Evolutionary conservation across 768 basidiomycete genomes (phyloP).

Genomic region (Candolleomyces eurysporus): DNA sequence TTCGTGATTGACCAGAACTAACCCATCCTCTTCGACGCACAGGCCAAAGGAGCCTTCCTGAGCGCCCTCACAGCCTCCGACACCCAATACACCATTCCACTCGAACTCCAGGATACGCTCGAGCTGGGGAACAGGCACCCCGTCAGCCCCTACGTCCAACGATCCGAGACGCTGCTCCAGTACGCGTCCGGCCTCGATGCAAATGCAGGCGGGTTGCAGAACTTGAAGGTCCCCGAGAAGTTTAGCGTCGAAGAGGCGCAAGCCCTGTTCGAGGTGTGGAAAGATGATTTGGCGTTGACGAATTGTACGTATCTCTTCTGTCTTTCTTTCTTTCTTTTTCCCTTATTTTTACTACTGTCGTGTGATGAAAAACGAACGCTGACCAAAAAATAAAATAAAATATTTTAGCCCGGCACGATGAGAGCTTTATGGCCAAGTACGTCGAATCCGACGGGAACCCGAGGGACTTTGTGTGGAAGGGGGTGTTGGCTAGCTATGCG

Average conservation of each 20-base stretch:
- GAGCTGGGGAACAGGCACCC: conserved; percentile 35
- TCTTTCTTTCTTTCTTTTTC: neutral
- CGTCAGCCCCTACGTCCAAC: conserved; percentile 47
- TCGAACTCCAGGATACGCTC: conserved; percentile 67
- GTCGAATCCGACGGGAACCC: conserved; percentile 78
- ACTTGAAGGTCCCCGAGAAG: conserved; percentile 47
- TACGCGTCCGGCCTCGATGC: too few species aligned
- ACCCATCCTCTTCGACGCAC: neutral
- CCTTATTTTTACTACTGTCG: neutral
- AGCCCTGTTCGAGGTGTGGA: conserved; percentile 76
- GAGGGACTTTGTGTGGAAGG: conserved; percentile 73
- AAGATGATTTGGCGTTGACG: conserved; percentile 54
- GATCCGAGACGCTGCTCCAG: too few species aligned
- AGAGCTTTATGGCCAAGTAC: conserved; percentile 76
- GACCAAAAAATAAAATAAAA: too few species aligned
- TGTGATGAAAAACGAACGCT: neutral
- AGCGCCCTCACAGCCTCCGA: conserved; percentile 67
- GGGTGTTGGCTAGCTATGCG: conserved; percentile 39
- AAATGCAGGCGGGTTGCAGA: conserved; percentile 31
- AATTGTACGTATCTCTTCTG: conserved; percentile 35
- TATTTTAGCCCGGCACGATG: conserved; percentile 50
- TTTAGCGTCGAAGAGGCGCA: conserved; percentile 68
- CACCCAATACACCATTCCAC: conserved; percentile 52
- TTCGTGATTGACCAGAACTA: neutral
- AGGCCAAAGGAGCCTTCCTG: conserved; percentile 72